Evolutionary conservation across 169 alveolate species (phyloP), one percentile per base, ranked within the genome.

Genomic region (Plasmodium relictum): DNA sequence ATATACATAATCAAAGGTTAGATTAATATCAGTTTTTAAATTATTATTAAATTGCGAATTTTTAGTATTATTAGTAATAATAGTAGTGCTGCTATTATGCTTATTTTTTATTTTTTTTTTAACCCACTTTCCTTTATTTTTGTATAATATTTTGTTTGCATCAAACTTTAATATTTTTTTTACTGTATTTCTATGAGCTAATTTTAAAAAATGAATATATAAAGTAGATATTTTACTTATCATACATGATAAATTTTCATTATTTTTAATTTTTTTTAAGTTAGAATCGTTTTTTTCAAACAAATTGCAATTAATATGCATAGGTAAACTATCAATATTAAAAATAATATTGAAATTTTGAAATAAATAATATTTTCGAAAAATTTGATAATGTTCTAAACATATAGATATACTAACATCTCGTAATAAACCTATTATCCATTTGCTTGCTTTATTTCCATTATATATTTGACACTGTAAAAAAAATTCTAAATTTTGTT

Each of bases 401-500:
- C 91, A 83, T n/a, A 83, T 69, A 45, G 91, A 56, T 54, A 83
- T 83, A n/a, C 91, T 0, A 16, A 50, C 69, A 37, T 83, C 63
- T 22, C 52, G 52, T 48, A 83, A 42, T 16, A 83, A 56, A 16
- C 91, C 91, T n/a, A 83, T 83, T 24, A 83, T 83, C 91, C 91
- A 83, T 12, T 73, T 83, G 73, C 91, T 83, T 37, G 91, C 68
- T 58, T 83, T 83, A 83, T 45, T 56, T 16, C 91, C 91, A 61
- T 59, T 83, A 65, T 83, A 70, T 69, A 83, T 83, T 83, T 83
- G 91, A 20, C 91, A 83, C 61, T 83, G 91, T 12, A 83, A 73
- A 69, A 83, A 83, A 14, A 66, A 39, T 83, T 83, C 91, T 61
- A 83, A 62, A 68, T 69, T 59, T 41, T 66, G 20, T 59, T 59